Percentiles rank a stretch among this genome's conserved stretches.
These are phyloP conservation scores for Glycine tomentella DNA, from an alignment of 306 rosid genomes.

Conservation along the genomic window DNA sequence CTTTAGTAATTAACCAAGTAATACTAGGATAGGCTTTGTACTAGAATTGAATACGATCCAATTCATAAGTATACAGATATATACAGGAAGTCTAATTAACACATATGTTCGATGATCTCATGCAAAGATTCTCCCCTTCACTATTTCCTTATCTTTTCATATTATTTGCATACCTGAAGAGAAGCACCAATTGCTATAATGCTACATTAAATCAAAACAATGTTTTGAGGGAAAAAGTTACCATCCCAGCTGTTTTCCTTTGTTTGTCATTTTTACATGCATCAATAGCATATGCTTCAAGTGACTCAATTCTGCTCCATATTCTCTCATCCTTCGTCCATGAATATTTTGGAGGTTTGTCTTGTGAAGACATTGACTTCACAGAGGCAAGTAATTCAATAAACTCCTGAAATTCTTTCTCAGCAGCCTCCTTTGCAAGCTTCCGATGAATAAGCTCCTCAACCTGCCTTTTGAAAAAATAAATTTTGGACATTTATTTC, in stretches of 20 bases:
- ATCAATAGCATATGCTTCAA: conserved; percentile 89
- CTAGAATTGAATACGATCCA: conserved; percentile 19
- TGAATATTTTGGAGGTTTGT: conserved; percentile 79
- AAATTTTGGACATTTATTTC: conserved; percentile 4
- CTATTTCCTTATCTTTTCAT: conserved; percentile 25
- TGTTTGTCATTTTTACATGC: conserved; percentile 73
- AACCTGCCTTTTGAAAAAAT: conserved; percentile 65
- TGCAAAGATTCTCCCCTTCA: conserved; percentile 13
- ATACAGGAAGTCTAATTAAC: conserved; percentile 2
- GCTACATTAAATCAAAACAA: conserved; percentile 42
- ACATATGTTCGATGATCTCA: conserved; percentile 14
- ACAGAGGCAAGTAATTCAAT: conserved; percentile 71
- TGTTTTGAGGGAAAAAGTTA: conserved; percentile 48
- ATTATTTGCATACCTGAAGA: conserved; percentile 12
- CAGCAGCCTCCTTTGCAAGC: conserved; percentile 82
- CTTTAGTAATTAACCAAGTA: background rate
- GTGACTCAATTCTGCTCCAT: conserved; percentile 72
- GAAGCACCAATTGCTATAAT: conserved; percentile 18
- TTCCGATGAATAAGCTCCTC: conserved; percentile 82
- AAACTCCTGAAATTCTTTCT: conserved; percentile 78
- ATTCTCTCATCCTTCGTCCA: conserved; percentile 78
- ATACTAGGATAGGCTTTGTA: conserved; percentile 1
- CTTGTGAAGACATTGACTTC: conserved; percentile 66
- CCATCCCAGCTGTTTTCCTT: conserved; percentile 83
- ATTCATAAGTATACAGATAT: conserved; percentile 23